Evolutionary conservation across 2,329 filamentous ascomycete species (phyloP).

Genomic region (Fusarium sp.): DNA sequence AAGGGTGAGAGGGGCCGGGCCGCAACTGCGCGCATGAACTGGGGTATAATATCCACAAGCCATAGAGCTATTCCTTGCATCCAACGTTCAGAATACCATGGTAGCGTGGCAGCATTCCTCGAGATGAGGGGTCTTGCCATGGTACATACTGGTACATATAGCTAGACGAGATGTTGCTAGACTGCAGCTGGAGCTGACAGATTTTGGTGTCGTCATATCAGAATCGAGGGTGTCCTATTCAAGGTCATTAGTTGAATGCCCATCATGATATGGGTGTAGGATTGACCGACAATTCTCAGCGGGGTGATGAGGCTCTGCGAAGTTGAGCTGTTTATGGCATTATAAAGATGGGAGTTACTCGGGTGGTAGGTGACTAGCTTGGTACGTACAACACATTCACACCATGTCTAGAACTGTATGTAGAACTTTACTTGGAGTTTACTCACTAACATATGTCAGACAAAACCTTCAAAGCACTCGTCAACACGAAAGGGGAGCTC

Average conservation of each 20-base stretch:
- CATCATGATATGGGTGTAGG: slow-evolving; percentile 10
- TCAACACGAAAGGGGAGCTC: slow-evolving; percentile 22
- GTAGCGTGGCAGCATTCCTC: slow-evolving; percentile 31
- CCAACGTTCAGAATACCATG: slow-evolving; percentile 9
- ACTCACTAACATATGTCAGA: slow-evolving; percentile 12
- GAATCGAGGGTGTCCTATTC: slow-evolving; percentile 2
- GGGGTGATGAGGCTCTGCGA: slow-evolving; percentile 39
- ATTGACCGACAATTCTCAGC: slow-evolving; percentile 36
- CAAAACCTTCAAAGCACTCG: slow-evolving; percentile 12
- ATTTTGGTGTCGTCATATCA: slow-evolving; percentile 36
- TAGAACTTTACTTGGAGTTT: neutral
- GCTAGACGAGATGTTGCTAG: slow-evolving; percentile 15
- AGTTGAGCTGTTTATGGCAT: neutral
- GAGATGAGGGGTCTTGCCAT: slow-evolving; percentile 3
- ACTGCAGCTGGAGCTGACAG: slow-evolving; percentile 27
- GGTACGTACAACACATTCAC: too few species aligned
- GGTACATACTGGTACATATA: neutral
- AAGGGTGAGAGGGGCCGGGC: slow-evolving; percentile 27
- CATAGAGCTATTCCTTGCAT: slow-evolving; percentile 1
- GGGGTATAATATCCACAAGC: slow-evolving; percentile 14
- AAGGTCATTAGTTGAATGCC: slow-evolving; percentile 4
- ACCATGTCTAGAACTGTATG: slow-evolving; percentile 31
- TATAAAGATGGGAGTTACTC: slow-evolving; percentile 36
- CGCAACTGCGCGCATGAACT: slow-evolving; percentile 27
- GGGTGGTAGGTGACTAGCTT: neutral